Conservation (phyloP, 176 grass and related monocot genomes). For the Coix lacrymajobi region DNA sequence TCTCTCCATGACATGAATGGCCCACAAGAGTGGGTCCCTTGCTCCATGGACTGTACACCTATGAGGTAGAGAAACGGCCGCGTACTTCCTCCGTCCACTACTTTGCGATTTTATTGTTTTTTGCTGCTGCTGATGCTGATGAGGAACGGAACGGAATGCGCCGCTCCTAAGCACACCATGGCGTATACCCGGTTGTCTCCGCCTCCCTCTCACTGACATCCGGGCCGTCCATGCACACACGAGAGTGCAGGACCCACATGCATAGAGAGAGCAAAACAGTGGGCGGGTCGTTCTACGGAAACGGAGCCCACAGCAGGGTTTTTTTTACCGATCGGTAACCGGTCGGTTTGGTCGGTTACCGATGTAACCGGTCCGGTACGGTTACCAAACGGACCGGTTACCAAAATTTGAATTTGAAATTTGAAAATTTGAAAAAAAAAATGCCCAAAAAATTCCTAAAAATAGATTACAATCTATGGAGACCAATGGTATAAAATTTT, state of each 20-base stretch:
- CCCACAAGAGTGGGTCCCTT: accelerated
- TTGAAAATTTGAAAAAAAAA: too few species aligned
- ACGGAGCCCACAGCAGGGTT: neutral
- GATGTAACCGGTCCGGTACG: too few species aligned
- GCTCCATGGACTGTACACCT: neutral
- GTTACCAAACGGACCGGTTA: too few species aligned
- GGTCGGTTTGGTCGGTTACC: too few species aligned
- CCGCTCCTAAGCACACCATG: neutral
- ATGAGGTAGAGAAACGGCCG: neutral
- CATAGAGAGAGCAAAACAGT: neutral
- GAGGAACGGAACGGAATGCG: too few species aligned
- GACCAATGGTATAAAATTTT: too few species aligned
- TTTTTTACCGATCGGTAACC: too few species aligned
- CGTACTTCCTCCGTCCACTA: too few species aligned
- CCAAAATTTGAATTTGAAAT: too few species aligned
- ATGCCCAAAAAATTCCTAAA: too few species aligned
- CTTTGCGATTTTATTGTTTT: neutral
- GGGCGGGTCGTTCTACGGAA: neutral
- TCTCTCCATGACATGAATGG: accelerated
- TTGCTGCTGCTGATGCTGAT: neutral
- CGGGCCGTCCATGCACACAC: neutral
- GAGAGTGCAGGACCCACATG: neutral
- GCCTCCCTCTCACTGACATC: neutral
- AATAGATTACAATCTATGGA: too few species aligned
- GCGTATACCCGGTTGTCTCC: too few species aligned